phyloP scores from a whole-genome alignment of 2,329 filamentous ascomycete species.

The Trichoderma sp. region DNA sequence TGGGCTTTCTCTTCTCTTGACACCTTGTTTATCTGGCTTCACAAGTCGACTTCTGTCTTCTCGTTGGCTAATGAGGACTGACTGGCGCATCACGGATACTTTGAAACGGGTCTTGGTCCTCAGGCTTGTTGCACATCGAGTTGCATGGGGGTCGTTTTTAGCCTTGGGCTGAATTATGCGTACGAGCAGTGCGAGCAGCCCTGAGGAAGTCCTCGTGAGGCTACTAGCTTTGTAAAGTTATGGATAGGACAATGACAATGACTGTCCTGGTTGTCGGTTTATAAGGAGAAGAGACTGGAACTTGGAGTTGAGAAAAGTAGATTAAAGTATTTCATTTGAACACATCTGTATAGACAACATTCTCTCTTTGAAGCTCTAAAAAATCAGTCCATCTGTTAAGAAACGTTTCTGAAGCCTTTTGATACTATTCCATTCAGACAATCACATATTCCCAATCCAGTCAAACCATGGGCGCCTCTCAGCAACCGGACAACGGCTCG shows the following conservation, averaged over 20 bases:
- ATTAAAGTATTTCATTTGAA: neutral
- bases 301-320: neutral
- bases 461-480: constrained; percentile 3
- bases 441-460: no score
- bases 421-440: neutral
- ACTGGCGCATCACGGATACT: neutral
- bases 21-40: neutral
- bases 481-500: neutral
- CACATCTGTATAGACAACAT: neutral
- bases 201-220: neutral
- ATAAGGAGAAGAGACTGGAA: neutral
- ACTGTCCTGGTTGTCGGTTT: neutral
- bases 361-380: neutral
- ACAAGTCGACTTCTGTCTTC: neutral
- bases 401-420: neutral
- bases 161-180: neutral
- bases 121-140: neutral
- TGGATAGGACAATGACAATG: neutral
- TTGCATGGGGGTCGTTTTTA: neutral
- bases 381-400: neutral
- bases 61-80: constrained; percentile 12
- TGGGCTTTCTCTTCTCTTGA: neutral
- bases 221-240: neutral
- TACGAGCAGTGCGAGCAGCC: neutral
- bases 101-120: neutral